A percentile compares a stretch with the other conserved stretches of the same genome.
These are phyloP conservation scores for Penicillium thymicola DNA, from an alignment of 2,329 filamentous ascomycete genomes.

Conservation along the genomic window DNA sequence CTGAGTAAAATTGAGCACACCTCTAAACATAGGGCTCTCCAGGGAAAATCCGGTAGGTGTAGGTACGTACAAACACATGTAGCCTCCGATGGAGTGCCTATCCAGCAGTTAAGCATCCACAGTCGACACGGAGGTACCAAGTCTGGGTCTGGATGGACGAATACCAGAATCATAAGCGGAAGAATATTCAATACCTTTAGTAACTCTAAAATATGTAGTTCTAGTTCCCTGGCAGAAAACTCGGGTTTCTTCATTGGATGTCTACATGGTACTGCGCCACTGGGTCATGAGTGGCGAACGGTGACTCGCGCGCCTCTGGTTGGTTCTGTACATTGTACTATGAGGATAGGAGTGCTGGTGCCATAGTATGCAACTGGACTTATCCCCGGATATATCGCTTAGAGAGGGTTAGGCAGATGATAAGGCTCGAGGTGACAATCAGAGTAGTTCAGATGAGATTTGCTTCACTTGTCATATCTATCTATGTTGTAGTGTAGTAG, in stretches of 20 bases:
- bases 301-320: background rate
- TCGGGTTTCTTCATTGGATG: background rate
- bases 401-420: background rate
- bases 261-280: slow-evolving; percentile 4
- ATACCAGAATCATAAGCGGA: background rate
- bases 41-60: no score
- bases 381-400: background rate
- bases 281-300: slow-evolving; percentile 4
- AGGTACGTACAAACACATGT: no score
- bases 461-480: background rate
- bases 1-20: no score
- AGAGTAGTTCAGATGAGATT: background rate
- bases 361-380: background rate
- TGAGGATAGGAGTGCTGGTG: background rate
- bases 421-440: background rate
- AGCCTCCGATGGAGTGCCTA: background rate
- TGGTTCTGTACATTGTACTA: background rate
- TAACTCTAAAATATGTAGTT: slow-evolving; percentile 4
- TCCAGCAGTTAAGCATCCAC: background rate
- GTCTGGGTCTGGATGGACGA: background rate
- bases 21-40: no score
- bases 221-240: background rate
- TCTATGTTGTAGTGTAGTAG: background rate
- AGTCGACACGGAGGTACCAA: background rate
- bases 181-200: background rate